Percentiles rank a stretch among this genome's conserved stretches.
phyloP scores from a whole-genome alignment of 2,329 filamentous ascomycete genomes.

The Dothistroma pini region DNA sequence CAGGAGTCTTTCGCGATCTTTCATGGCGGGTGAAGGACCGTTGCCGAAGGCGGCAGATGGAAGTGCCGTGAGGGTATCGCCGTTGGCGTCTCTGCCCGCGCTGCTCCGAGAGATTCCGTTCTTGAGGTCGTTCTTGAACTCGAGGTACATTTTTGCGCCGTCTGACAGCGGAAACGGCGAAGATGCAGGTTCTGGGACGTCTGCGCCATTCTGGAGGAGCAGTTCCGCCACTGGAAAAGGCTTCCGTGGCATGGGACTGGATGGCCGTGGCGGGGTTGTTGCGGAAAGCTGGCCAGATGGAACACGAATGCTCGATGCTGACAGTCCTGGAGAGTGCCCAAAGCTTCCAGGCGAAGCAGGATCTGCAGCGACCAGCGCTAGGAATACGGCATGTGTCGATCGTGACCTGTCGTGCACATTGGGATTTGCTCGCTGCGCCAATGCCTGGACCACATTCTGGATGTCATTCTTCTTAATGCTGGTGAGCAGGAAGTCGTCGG shows the following conservation, averaged over 20 bases:
- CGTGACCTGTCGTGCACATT: conserved; percentile 83
- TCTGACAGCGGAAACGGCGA: conserved; percentile 74
- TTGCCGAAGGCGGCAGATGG: conserved; percentile 38
- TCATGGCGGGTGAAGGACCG: conserved; percentile 13
- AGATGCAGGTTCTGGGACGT: conserved; percentile 71
- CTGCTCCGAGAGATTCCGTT: conserved; percentile 33
- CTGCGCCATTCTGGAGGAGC: conserved; percentile 87
- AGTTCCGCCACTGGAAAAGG: conserved; percentile 88
- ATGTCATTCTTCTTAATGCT: conserved; percentile 97
- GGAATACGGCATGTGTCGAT: conserved; percentile 81
- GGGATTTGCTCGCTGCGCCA: conserved; percentile 81
- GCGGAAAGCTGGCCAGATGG: conserved; percentile 24
- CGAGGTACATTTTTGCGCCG: conserved; percentile 77
- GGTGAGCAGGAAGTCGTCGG: conserved; percentile 85
- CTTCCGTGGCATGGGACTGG: conserved; percentile 35
- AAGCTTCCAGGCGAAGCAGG: conserved; percentile 67
- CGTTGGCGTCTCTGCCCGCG: conserved; percentile 30
- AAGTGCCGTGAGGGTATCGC: conserved; percentile 61
- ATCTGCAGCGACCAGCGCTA: conserved; percentile 89
- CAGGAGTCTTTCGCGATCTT: conserved; percentile 27
- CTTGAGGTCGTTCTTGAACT: conserved; percentile 61
- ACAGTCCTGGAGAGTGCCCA: conserved; percentile 32
- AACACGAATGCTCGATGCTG: conserved; percentile 37
- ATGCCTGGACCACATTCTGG: conserved; percentile 83
- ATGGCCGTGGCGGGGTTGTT: conserved; percentile 36